phyloP scores from a whole-genome alignment of 306 rosid genomes.

The Cicer arietinum region DNA sequence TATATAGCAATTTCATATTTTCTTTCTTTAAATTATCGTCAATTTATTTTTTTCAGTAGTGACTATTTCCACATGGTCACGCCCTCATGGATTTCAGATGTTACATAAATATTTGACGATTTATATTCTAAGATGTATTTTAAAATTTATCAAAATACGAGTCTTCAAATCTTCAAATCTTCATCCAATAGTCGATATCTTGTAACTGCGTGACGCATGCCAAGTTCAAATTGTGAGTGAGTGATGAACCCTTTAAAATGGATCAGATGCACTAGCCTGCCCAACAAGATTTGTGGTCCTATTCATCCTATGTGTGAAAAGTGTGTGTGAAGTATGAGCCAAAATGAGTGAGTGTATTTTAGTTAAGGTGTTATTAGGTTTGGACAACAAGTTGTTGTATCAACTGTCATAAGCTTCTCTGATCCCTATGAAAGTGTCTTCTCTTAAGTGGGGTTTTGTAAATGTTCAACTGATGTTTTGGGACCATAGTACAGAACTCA shows the following conservation, averaged over 20 bases:
- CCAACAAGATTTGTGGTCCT: slow-evolving; percentile 51
- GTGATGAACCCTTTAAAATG: not conserved
- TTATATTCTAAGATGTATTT: too few relatives aligned
- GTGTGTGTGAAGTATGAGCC: not conserved
- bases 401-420: slow-evolving; percentile 37
- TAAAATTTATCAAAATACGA: not conserved
- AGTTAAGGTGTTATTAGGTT: slow-evolving; percentile 35
- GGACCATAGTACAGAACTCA: slow-evolving; percentile 39
- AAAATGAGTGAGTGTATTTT: slow-evolving; percentile 39
- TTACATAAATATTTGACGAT: not conserved
- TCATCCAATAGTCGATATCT: not conserved
- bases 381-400: slow-evolving; percentile 29
- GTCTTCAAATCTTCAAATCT: too few relatives aligned
- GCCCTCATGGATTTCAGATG: not conserved
- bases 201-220: not conserved
- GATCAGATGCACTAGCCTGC: not conserved
- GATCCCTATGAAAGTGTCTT: slow-evolving; percentile 32
- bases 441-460: slow-evolving; percentile 7
- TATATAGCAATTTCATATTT: too few relatives aligned
- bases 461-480: not conserved
- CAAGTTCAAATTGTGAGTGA: not conserved
- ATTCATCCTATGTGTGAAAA: not conserved
- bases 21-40: too few relatives aligned
- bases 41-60: too few relatives aligned
- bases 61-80: too few relatives aligned